Evolutionary conservation across 2,329 filamentous ascomycete species (phyloP), one percentile per base, ranked within the genome.

Genomic region (Cladophialophora exuberans): DNA sequence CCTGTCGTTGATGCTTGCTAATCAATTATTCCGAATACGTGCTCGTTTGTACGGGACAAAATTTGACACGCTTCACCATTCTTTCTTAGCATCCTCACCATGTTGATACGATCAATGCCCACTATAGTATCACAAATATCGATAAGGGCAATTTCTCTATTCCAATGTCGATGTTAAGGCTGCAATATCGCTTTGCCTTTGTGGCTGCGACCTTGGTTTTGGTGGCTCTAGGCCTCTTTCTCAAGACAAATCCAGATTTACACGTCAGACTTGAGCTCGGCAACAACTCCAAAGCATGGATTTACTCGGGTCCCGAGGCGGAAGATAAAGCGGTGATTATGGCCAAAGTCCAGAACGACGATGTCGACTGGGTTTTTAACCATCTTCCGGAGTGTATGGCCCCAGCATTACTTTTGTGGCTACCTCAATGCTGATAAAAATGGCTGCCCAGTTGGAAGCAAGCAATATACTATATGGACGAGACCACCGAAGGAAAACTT

Each of bases 301-400:
- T 42, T n/a, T 42, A 42, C 17, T 42, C 39, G 2, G 39, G 39
- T 11, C 39, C 43, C 28, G 33, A 53, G 10, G 57, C 43, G 7
- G 35, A 53, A 18, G 71, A 75, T 59, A 75, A 75, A 42, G 68
- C 73, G 13, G 70, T 76, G 49, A 70, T 76, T 23, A 75, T 79
- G 70, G 76, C 75, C 13, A 75, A 69, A 56, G 52, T 76, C 9
- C 66, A 71, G 31, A 68, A 68, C 28, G 76, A 79, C 56, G 63
- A 73, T 52, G 73, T 73, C 3, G 60, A 68, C 17, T 79, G 77
- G 77, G 73, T 79, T 1, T 58, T 64, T 11, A 61, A 72, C 39
- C 63, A 75, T 18, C 69, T 79, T 15, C 70, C 72, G 2, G 76
- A 77, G 72, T 79, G 70, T 52, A 68, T 67, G 3, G 36, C n/a